Base-by-base conservation (phyloP, 2,329 filamentous ascomycete genomes). In the Ophiostoma ulmi region DNA sequence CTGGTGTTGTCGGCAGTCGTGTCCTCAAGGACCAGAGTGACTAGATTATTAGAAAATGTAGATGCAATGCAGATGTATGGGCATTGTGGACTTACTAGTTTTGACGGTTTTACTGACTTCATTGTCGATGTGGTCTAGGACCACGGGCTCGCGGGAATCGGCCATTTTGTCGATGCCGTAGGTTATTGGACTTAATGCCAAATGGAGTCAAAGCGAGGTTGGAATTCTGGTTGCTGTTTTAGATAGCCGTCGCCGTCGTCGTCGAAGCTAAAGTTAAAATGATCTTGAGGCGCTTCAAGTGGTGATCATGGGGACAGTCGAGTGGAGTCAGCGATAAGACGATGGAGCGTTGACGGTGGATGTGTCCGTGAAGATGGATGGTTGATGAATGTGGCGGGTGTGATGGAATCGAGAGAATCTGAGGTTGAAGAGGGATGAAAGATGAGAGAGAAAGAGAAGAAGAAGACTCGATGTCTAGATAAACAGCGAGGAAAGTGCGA, bases 261-360 rank as follows among this genome's bases (percentile, higher is more conserved):
- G 55, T 61, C 22, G 55, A 31, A n/a, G 26, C n/a, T 61, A 26
- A 14, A 26, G 22, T 13, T 22, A 26, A 22, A 48, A n/a, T 17
- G 61, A 39, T 20, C 61, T 64, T 17, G 61, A n/a, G 61, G 61
- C 17, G 58, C 58, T 26, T 63, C 58, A 63, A 13, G 11, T 63
- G 58, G 26, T 63, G 58, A 22, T 64, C 31, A 64, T 64, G 61
- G 14, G 58, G 61, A 1, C 61, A 38, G 35, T 11, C 20, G 35
- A 17, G 61, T 64, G 61, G 61, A 38, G 61, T 64, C 39, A 64
- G 61, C 61, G 61, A 64, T 64, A 64, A 64, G 61, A 6, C 2
- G 61, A 36, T 38, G 35, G 61, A 13, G 61, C 61, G 35, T n/a
- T 35, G 7, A 64, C 61, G 61, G n/a, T 61, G 5, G 44, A 39